phyloP scores from a whole-genome alignment of 2,329 filamentous ascomycete genomes.

The Orbilia ellipsospora region DNA sequence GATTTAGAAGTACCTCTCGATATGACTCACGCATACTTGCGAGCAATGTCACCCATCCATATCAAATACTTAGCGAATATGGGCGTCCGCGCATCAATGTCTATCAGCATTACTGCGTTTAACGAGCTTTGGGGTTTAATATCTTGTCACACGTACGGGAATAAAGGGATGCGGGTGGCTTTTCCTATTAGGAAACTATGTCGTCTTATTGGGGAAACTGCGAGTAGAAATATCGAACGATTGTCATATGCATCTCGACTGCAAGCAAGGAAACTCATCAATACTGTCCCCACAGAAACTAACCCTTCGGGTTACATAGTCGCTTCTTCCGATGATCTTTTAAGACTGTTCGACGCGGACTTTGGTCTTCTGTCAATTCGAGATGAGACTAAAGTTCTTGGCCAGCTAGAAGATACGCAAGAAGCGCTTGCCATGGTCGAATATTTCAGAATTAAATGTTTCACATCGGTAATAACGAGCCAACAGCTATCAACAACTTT shows the following conservation, averaged over 20 bases:
- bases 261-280: conserved; percentile 87
- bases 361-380: conserved; percentile 85
- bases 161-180: conserved; percentile 84
- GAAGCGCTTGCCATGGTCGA: conserved; percentile 86
- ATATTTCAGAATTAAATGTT: conserved; percentile 79
- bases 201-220: conserved; percentile 83
- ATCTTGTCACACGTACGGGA: conserved; percentile 83
- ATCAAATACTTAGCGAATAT: conserved; percentile 88
- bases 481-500: conserved; percentile 82
- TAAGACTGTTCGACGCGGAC: conserved; percentile 87
- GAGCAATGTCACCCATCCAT: conserved; percentile 91
- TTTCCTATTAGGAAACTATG: conserved; percentile 95
- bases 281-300: conserved; percentile 80
- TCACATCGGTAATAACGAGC: conserved; percentile 80
- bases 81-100: conserved; percentile 94
- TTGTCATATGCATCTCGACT: conserved; percentile 85
- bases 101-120: conserved; percentile 89
- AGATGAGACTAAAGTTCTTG: conserved; percentile 89
- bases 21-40: conserved; percentile 80
- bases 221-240: conserved; percentile 86
- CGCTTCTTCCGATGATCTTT: conserved; percentile 84
- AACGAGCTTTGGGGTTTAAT: conserved; percentile 88
- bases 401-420: conserved; percentile 78
- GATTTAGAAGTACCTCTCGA: conserved; percentile 81
- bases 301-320: conserved; percentile 92